Evolutionary conservation across 1,139 yeast species (phyloP), one percentile per base, ranked within the genome.

Genomic region (Candida pseudoviswanathii): DNA sequence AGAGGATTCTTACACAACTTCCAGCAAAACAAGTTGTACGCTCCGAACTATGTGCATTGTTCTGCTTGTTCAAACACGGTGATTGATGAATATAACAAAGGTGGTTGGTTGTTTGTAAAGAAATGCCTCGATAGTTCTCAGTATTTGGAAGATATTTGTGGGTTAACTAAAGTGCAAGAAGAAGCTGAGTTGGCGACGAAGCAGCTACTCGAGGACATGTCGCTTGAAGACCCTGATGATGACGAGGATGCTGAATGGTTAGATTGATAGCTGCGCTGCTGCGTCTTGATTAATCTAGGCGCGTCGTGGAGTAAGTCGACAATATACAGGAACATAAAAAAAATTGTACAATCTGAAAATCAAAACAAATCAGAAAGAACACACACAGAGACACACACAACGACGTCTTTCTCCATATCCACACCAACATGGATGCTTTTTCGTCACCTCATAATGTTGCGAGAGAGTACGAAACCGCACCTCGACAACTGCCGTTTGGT

Each of bases 101-200:
- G 73, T 0, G 92, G 91, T 0, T 94, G 98, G 98, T 82, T 80
- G 4, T 94, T 94, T 72, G 86, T 94, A 2, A 75, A 75, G 57
- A 64, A 65, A 10, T 94, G 97, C 21, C 70, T 94, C 43, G 75
- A 84, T 53, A 83, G 88, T 55, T 70, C 85, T 1, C 75, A 71
- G 30, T 87, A 81, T 58, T 75, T 94, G 38, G 97, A 90, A 55
- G 82, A 81, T 39, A 64, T 90, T 1, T 84, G 95, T 57, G 99
- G 98, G 0, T 73, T 94, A 50, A 76, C 82, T 1, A 75, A 81
- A 48, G 83, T 92, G 1, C 96, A 90, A 59, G 68, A 79, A 46
- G 82, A 81, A 49, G 92, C 96, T 0, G 97, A 90, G 49, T 71
- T 72, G 48, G 81, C 89, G 2, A 80, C 73, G 1, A 68, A 64